Base-by-base conservation (phyloP, 2,329 filamentous ascomycete genomes). In the Fusarium albosuccineum region DNA sequence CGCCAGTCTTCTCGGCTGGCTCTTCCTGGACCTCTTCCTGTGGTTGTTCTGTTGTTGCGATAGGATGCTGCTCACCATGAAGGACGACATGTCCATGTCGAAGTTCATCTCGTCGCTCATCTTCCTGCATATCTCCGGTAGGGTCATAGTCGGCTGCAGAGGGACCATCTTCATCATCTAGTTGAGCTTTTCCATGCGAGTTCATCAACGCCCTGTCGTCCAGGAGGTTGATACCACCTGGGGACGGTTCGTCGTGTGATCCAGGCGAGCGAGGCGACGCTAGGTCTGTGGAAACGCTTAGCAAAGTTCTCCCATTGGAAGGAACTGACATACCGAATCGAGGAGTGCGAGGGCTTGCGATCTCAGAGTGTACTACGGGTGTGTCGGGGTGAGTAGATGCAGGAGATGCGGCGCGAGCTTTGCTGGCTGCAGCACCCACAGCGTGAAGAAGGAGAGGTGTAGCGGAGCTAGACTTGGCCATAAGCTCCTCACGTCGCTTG, bases 81-180 rank as follows among this genome's bases (percentile, higher is more conserved):
- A 85, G 75, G n/a, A 80, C 79, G 34, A 81, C 83, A 58, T 87
- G 86, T 52, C 85, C 85, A 62, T 88, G 84, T 61, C 89, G 86
- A 70, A 88, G 84, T 68, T 90, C 89, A 72, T 92, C 89, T 58
- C 91, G 88, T 61, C 88, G 85, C 72, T 89, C 88, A 70, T 97
- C 94, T 77, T 97, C 92, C 76, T 91, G 85, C 92, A 95, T 96
- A 75, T 97, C 94, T 70, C 90, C 84, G 2, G 90, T 96, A 1
- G 94, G 94, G 74, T 97, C 93, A 76, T 97, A 97, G 77, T 97
- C 93, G 61, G 93, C 94, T 45, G 94, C 94, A n/a, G 94, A 97
- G 6, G 92, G 92, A 7, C 91, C 93, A 72, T 96, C 91, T 66
- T 88, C 86, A 3, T 83, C 82, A 10, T 75, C 68, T 14, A 66